A percentile compares a stretch with the other conserved stretches of the same genome.
Conservation (phyloP, 352 stramenopile species). For the Globisporangium recalcitrans region DNA sequence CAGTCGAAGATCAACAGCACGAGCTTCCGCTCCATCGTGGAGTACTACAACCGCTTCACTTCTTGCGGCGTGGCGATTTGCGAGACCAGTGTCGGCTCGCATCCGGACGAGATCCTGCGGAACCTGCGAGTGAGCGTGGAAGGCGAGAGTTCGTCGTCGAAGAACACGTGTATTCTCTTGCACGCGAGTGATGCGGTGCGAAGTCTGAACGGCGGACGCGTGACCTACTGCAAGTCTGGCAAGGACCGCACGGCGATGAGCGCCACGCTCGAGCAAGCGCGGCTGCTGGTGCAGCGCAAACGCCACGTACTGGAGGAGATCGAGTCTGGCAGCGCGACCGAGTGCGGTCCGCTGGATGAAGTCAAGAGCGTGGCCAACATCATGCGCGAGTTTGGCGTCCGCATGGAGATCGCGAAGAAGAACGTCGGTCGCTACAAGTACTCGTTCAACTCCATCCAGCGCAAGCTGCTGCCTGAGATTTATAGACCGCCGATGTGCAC, state of each 20-base stretch:
- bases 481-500: conserved; percentile 87
- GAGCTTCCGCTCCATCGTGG: conserved; percentile 60
- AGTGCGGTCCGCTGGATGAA: conserved; percentile 61
- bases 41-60: conserved; percentile 72
- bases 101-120: conserved; percentile 62
- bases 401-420: conserved; percentile 95
- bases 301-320: conserved; percentile 69
- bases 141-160: conserved; percentile 68
- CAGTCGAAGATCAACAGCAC: conserved; percentile 82
- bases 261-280: conserved; percentile 92
- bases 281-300: conserved; percentile 81
- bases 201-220: conserved; percentile 87
- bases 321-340: conserved; percentile 36
- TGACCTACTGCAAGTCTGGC: conserved; percentile 97
- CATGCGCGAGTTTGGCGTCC: conserved; percentile 89
- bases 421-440: conserved; percentile 96
- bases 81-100: conserved; percentile 48
- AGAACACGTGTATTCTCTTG: conserved; percentile 86
- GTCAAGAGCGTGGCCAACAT: conserved; percentile 82
- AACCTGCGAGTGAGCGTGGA: conserved; percentile 64
- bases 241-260: conserved; percentile 98
- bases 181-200: conserved; percentile 83
- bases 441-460: conserved; percentile 96
- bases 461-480: conserved; percentile 92
- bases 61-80: conserved; percentile 32